Evolutionary conservation across 129 eudicot genomes (phyloP).

Genomic region (Flaveria linearis): DNA sequence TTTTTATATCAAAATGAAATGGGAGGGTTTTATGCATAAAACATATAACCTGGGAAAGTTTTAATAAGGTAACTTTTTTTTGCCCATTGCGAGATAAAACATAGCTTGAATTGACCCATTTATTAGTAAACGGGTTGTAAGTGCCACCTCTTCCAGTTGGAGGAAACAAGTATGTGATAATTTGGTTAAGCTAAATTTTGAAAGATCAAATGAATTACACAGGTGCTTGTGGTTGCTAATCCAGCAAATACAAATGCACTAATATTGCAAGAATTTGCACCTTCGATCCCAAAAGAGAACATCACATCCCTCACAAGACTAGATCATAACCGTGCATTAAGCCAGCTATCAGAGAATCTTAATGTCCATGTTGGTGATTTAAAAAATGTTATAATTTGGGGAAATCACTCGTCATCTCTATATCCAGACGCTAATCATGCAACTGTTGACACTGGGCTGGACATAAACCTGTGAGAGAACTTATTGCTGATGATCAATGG

Average conservation of each 20-base stretch:
- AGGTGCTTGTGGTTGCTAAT: conserved; percentile 96
- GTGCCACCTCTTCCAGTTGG: not conserved
- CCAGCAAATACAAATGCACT: conserved; percentile 95
- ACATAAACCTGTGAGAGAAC: conserved; percentile 67
- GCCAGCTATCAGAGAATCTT: conserved; percentile 68
- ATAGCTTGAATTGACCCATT: no score
- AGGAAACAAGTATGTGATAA: not conserved
- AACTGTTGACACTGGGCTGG: conserved; percentile 60
- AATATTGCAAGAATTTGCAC: conserved; percentile 89
- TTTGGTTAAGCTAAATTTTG: not conserved
- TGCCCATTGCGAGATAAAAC: not conserved
- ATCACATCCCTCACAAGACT: conserved; percentile 82
- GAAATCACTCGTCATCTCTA: conserved; percentile 76
- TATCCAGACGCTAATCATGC: conserved; percentile 94
- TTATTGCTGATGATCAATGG: conserved; percentile 77
- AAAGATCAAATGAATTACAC: conserved; percentile 16
- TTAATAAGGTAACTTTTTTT: not conserved
- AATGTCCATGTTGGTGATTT: conserved; percentile 75
- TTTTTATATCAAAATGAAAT: not conserved
- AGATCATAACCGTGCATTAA: conserved; percentile 91
- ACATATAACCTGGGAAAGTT: not conserved
- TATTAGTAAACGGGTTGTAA: not conserved
- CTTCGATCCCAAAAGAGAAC: conserved; percentile 86
- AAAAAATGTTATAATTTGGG: conserved; percentile 92
- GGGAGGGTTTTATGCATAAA: conserved; percentile 1